Evolutionary conservation across 1,284 basidiomycete species (phyloP).

Genomic region (Phellinidium pouzarii): DNA sequence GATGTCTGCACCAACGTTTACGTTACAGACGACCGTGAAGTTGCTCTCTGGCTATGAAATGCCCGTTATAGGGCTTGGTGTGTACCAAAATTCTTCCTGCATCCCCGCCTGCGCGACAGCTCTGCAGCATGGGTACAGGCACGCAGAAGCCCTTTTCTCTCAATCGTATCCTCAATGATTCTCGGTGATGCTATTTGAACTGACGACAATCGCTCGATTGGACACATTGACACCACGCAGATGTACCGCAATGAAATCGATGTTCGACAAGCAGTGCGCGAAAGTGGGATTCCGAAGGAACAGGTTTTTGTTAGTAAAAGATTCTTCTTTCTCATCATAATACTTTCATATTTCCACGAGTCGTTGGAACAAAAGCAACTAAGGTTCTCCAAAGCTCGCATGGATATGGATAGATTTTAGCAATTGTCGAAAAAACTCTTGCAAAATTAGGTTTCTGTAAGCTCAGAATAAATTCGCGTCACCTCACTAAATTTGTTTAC

Average conservation of each 20-base stretch:
- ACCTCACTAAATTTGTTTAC: neutral
- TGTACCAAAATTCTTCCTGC: slow-evolving; percentile 39
- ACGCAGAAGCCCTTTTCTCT: neutral
- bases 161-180: no score
- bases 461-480: neutral
- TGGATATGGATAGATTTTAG: slow-evolving; percentile 33
- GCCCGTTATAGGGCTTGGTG: slow-evolving; percentile 45
- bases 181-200: neutral
- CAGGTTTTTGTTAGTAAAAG: slow-evolving; percentile 42
- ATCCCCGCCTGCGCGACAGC: slow-evolving; percentile 35
- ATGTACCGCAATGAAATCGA: slow-evolving; percentile 49
- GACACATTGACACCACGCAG: slow-evolving; percentile 41
- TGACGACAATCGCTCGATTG: slow-evolving; percentile 13
- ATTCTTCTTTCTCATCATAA: neutral
- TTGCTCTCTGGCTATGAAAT: slow-evolving; percentile 24
- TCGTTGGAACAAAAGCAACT: slow-evolving; percentile 30
- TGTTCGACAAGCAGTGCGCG: slow-evolving; percentile 38
- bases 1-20: neutral
- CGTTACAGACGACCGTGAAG: slow-evolving; percentile 13
- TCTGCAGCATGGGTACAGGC: slow-evolving; percentile 41
- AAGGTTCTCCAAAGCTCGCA: slow-evolving; percentile 37
- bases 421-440: slow-evolving; percentile 35
- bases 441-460: slow-evolving; percentile 34
- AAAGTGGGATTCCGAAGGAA: slow-evolving; percentile 35
- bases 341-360: neutral